Base-by-base conservation (phyloP, 306 rosid genomes). In the Quercus cerris region DNA sequence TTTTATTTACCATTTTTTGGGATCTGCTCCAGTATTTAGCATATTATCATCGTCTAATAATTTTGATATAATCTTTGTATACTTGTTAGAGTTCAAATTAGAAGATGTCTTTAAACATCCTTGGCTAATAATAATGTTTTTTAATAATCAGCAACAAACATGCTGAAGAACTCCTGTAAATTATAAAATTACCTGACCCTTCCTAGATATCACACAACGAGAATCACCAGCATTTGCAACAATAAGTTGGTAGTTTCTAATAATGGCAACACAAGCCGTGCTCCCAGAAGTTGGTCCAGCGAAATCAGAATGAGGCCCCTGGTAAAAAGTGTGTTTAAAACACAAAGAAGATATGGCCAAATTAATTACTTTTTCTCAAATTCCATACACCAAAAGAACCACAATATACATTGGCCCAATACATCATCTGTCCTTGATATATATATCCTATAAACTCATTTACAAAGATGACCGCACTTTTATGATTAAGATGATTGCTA, bases 151-250 rank as follows among this genome's bases (percentile, higher is more conserved):
- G 35, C 52, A 71, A 70, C 69, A 71, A 51, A 22, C 62, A 51
- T 46, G 68, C 71, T 80, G 73, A 75, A 72, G 56, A 78, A 31
- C 74, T 82, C 64, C 75, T 27, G 9, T 27, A 79, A 20, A 13
- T 71, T 35, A 31, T 7, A 33, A 71, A 56, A 59, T 82, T 90
- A 95, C 99, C 99, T 93, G 97, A 51, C 98, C 98, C 87, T 90
- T 91, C 81, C 99, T 87, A 28, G 98, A 95, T 64, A 95, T 84
- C 78, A 95, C 99, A 86, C 98, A 93, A 6, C 98, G 98, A 23
- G 99, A 95, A 87, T 95, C 99, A 31, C 99, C 99, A 74, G 99
- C 98, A 90, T 95, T 95, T 67, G 97, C 99, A 77, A 95, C 97
- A 81, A 95, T 1, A 59, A 95, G 90, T 76, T 87, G 89, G 75